Conservation (phyloP, 352 stramenopile species). For the Globisporangium perplexum region DNA sequence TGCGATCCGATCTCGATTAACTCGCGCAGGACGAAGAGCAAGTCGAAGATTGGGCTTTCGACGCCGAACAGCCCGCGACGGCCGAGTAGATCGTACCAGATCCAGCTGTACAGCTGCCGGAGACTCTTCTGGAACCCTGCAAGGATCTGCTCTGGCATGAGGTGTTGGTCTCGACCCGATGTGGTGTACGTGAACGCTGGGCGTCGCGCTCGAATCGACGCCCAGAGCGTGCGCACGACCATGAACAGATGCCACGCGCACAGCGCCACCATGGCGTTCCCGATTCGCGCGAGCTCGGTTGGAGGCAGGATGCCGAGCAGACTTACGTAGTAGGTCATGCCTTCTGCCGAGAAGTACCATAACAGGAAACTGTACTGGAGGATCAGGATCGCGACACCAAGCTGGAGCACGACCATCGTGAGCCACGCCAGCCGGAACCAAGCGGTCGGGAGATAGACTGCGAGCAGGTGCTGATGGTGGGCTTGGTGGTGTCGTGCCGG, state of each 20-base stretch:
- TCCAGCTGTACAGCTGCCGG: conserved; percentile 1
- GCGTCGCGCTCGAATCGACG: conserved; percentile 1
- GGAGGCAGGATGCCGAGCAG: conserved; percentile 2
- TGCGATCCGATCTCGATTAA: conserved; percentile 12
- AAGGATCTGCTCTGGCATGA: not conserved
- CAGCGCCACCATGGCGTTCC: not conserved
- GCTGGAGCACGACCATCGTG: conserved; percentile 1
- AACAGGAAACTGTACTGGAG: conserved; percentile 3
- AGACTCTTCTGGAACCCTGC: not conserved
- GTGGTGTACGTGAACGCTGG: conserved; percentile 3
- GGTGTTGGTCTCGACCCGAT: not conserved
- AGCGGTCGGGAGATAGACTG: conserved; percentile 4
- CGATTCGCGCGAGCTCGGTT: not conserved
- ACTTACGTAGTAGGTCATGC: conserved; percentile 7
- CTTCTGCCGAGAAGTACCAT: conserved; percentile 2
- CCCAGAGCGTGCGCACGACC: conserved; percentile 3
- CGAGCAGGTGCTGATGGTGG: not conserved
- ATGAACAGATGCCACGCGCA: conserved; percentile 8
- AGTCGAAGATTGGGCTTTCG: conserved; percentile 10
- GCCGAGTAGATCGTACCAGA: conserved; percentile 10
- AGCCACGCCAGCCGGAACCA: conserved; percentile 8
- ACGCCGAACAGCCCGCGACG: conserved; percentile 10
- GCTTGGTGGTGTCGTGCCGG: not conserved
- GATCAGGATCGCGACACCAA: not conserved
- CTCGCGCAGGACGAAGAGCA: conserved; percentile 10